Evolutionary conservation across 1,284 basidiomycete species (phyloP), one percentile per base, ranked within the genome.

Genomic region (Golubevia sp.): DNA sequence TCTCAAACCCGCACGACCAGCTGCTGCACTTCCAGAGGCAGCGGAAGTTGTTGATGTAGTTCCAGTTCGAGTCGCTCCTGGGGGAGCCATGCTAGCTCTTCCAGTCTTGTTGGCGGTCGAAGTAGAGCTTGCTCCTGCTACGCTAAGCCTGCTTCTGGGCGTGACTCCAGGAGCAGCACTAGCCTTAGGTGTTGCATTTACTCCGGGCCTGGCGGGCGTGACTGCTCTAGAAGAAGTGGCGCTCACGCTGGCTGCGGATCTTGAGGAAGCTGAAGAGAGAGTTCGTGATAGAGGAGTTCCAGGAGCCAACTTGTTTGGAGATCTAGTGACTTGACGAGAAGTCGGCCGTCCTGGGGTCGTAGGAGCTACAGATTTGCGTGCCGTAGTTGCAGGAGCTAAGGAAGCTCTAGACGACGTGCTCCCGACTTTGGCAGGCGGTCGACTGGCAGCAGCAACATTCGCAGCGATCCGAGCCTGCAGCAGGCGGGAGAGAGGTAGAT

Each of bases 1-100:
- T 1, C 74, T 63, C 8, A 77, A 66, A n/a, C 66, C 71, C 24
- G 73, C 71, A 21, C 68, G 59, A 0, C 70, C 74, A 3, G 70
- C 62, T 11, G 73, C 57, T 6, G 71, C 62, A 1, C 64, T 67
- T 53, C 64, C 65, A n/a, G 70, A 53, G 38, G 67, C 70, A 5
- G 59, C 58, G n/a, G 38, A 24, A 13, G 38, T 55, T 38, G n/a
- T 51, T 4, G n/a, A 21, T 24, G 38, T 21, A 26, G 38, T 8
- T 44, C 38, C 18, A 44, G 38, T 18, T 44, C 38, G 11, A 44
- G 38, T 18, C 11, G 13, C 18, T 44, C 38, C 38, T 13, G 38
- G 38, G 18, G 38, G 38, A 44, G 38, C 38, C 11, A 44, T 8
- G 18, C 38, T 44, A 44, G 38, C 18, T 44, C 38, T 44, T 13